Evolutionary conservation across 1,284 basidiomycete genomes (phyloP), one percentile per base, ranked within the genome.

Genomic region (Trametes hirsuta): DNA sequence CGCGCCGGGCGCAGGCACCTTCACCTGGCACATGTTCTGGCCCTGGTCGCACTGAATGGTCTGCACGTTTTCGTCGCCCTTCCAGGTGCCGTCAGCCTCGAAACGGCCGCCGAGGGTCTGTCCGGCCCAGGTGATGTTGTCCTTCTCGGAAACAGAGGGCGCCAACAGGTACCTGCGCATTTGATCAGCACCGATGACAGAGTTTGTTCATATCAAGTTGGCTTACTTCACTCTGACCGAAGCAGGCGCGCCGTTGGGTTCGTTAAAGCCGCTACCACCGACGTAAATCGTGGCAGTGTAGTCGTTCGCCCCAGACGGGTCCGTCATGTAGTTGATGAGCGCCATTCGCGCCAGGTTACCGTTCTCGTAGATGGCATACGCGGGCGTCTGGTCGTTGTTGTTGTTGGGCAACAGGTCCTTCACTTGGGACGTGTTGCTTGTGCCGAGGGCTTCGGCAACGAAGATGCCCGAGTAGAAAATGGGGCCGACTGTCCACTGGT

Each of bases 41-140:
- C 71, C 68, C 36, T 75, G 71, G 66, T 81, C 76, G 74, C 90
- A 93, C 4, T 71, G 63, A 22, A 90, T 80, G 0, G 81, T 84
- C 58, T 79, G 72, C 3, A 89, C 79, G 45, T 79, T 69, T 44
- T 83, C 74, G 0, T 74, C 68, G 37, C 88, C 87, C 47, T 76
- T 73, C n/a, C 85, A 77, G 36, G 84, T 81, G 0, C 91, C 91
- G 68, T 86, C 88, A 0, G 85, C 85, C 37, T 77, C 72, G 69
- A 87, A 91, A 34, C 75, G 75, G 9, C 72, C 75, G 6, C 89
- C 90, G 61, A 91, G 84, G 0, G 87, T 90, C 81, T 93, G 85
- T 0, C 82, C 82, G 22, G 83, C 85, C 90, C 90, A 93, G 0
- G 85, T 88, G 66, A 90, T 85, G 71, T 90, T 87, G 61, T 77